These are phyloP conservation scores for Leishmania gerbilli DNA, from an alignment of 208 protist species.

Conservation along the genomic window DNA sequence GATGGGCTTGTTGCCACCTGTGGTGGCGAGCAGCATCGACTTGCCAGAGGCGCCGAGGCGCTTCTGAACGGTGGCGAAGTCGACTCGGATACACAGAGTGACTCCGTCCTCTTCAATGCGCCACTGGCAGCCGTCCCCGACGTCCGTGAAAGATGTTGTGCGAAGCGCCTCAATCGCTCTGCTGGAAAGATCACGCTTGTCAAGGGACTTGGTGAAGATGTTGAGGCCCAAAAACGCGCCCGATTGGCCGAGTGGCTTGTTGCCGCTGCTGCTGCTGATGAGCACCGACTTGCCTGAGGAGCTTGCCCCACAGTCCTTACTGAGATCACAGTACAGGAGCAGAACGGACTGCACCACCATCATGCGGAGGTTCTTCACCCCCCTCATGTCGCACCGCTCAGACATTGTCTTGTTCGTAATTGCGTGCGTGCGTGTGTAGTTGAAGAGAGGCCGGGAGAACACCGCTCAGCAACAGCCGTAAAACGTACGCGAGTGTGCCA, in stretches of 20 bases:
- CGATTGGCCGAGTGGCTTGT: slow-evolving; percentile 76
- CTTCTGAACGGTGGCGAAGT: slow-evolving; percentile 48
- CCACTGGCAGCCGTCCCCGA: slow-evolving; percentile 60
- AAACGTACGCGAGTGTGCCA: background rate
- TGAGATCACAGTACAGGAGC: slow-evolving; percentile 68
- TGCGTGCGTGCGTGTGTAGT: background rate
- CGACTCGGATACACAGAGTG: slow-evolving; percentile 66
- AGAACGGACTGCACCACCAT: slow-evolving; percentile 34
- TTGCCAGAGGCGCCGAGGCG: slow-evolving; percentile 59
- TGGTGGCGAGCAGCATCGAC: slow-evolving; percentile 69
- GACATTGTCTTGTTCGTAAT: background rate
- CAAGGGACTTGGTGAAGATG: slow-evolving; percentile 65
- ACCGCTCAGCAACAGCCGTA: background rate
- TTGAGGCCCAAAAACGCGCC: slow-evolving; percentile 77
- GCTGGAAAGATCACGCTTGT: slow-evolving; percentile 36
- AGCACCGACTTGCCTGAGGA: slow-evolving; percentile 66
- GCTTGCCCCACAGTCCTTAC: slow-evolving; percentile 57
- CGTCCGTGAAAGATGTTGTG: slow-evolving; percentile 32
- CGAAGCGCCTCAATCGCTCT: slow-evolving; percentile 32
- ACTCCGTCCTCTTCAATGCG: slow-evolving; percentile 46
- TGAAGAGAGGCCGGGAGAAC: background rate
- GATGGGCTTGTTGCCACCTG: slow-evolving; percentile 68
- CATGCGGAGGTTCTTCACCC: slow-evolving; percentile 64
- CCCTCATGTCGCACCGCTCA: slow-evolving; percentile 25
- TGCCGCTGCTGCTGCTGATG: slow-evolving; percentile 76